These are phyloP conservation scores for Polyporus arcularius DNA, from an alignment of 768 basidiomycete genomes.

Conservation along the genomic window DNA sequence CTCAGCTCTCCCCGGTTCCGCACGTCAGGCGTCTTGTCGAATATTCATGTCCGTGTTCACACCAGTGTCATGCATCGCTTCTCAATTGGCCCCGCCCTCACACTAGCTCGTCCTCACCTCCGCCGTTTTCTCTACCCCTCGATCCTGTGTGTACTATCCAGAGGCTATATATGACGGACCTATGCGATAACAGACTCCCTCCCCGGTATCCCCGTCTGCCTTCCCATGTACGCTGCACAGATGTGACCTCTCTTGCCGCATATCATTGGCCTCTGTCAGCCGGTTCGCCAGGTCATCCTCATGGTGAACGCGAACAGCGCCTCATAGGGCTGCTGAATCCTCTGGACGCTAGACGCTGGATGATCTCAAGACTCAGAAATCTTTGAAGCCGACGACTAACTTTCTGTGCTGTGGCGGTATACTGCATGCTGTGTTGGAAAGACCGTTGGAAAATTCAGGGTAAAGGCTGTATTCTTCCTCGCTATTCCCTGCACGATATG, in stretches of 20 bases:
- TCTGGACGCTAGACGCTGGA: no score
- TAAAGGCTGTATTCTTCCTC: no score
- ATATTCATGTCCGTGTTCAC: conserved; percentile 9
- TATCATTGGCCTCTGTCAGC: neutral
- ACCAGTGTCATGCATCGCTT: conserved; percentile 1
- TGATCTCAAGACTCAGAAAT: no score
- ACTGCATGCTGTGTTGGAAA: no score
- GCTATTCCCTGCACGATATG: no score
- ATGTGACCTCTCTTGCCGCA: neutral
- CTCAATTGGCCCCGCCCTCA: conserved; percentile 6
- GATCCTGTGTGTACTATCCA: neutral
- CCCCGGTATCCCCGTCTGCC: conserved; percentile 7
- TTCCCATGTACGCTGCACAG: neutral
- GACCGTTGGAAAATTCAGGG: no score
- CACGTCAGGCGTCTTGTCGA: neutral
- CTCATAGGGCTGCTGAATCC: no score
- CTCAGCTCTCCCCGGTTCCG: conserved; percentile 4
- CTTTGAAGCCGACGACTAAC: no score
- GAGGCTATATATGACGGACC: conserved; percentile 12
- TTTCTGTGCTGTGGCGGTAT: no score
- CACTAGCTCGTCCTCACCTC: neutral
- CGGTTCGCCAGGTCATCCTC: neutral
- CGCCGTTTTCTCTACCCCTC: neutral
- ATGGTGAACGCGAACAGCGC: no score
- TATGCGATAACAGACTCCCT: neutral